phyloP scores from a whole-genome alignment of 345 rosid genomes.

The Eucalyptus erythrocorys region DNA sequence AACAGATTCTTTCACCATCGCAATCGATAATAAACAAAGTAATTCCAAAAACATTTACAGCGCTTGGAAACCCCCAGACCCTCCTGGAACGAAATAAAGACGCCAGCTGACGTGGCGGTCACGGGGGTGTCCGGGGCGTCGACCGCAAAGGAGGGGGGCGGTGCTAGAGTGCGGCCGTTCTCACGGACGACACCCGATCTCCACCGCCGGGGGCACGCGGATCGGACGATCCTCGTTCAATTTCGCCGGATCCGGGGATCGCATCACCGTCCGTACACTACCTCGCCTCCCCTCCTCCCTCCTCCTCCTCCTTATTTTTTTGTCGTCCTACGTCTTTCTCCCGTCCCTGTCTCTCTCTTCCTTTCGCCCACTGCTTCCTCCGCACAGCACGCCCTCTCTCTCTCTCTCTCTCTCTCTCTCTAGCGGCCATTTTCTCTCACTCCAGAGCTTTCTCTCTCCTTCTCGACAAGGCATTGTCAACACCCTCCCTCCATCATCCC shows the following conservation, averaged over 20 bases:
- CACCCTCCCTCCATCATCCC: background rate
- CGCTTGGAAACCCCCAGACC: background rate
- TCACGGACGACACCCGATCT: background rate
- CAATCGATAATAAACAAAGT: too few relatives aligned
- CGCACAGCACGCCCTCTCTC: background rate
- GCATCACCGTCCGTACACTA: background rate
- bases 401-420: background rate
- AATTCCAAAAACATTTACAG: background rate
- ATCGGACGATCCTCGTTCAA: background rate
- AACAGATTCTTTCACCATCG: background rate
- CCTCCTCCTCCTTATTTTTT: background rate
- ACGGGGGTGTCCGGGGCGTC: background rate
- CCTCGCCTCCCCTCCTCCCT: background rate
- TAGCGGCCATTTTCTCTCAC: background rate
- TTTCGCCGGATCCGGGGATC: background rate
- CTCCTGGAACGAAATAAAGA: background rate
- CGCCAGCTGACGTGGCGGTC: background rate
- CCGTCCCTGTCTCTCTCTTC: background rate
- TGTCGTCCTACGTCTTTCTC: background rate
- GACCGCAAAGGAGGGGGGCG: background rate
- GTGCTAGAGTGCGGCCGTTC: background rate
- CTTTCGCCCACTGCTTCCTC: background rate
- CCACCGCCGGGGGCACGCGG: background rate
- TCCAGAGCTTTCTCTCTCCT: background rate
- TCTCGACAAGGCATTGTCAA: background rate